phyloP scores from a whole-genome alignment of 495 filamentous ascomycete species.

The Annulohypoxylon nitens region DNA sequence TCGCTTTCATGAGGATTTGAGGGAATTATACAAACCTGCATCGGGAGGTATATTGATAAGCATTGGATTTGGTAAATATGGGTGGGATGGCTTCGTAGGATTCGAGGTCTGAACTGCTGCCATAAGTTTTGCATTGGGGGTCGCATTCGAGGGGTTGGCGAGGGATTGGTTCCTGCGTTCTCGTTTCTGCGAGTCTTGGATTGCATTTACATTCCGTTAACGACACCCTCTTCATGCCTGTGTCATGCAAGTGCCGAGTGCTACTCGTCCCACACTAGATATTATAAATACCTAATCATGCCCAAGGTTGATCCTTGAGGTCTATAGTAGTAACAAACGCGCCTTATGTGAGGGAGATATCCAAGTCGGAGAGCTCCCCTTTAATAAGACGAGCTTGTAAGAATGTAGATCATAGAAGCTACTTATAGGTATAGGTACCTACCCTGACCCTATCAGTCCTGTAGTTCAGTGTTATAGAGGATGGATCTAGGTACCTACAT shows the following conservation, averaged over 20 bases:
- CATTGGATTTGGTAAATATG: constrained; percentile 5
- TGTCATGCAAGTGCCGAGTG: neutral
- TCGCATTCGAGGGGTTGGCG: neutral
- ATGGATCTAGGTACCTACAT: neutral
- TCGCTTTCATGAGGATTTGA: neutral
- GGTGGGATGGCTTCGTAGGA: neutral
- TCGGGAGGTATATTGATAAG: neutral
- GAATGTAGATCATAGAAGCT: too few relatives aligned
- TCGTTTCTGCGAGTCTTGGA: neutral
- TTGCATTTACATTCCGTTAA: constrained; percentile 9
- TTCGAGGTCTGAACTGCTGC: neutral
- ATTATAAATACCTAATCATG: neutral
- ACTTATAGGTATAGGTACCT: neutral
- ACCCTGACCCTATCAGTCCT: constrained; percentile 11
- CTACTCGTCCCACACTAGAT: neutral
- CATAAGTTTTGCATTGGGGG: neutral
- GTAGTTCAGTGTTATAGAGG: neutral
- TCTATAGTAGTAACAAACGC: neutral
- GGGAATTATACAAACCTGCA: constrained; percentile 1
- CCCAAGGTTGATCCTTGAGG: neutral
- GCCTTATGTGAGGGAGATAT: neutral
- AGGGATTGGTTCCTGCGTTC: constrained; percentile 1
- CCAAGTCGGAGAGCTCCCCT: neutral
- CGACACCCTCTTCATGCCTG: neutral
- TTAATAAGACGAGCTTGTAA: too few relatives aligned